Evolutionary conservation across 108 stramenopile species (phyloP).

Genomic region (Cyclotella distinguenda): DNA sequence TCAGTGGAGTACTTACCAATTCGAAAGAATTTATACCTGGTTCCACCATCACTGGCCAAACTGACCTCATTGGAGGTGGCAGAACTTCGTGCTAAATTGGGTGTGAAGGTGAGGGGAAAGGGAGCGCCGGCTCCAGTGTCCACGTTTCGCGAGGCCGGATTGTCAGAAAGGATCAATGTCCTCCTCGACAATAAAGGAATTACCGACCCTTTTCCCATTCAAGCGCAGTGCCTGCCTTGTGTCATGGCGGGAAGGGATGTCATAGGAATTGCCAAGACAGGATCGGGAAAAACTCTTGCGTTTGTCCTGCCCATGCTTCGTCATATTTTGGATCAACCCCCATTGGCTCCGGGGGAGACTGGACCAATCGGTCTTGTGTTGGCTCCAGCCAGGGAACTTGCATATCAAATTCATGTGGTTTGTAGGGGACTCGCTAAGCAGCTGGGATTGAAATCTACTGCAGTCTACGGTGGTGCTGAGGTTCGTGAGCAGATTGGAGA

Average conservation of each 20-base stretch:
- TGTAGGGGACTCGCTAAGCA: constrained; percentile 76
- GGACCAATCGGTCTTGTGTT: constrained; percentile 96
- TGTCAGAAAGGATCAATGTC: constrained; percentile 82
- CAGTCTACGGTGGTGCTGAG: constrained; percentile 97
- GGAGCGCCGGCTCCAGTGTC: constrained; percentile 93
- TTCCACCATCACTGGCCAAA: constrained; percentile 78
- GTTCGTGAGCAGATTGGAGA: constrained; percentile 97
- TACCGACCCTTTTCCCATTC: constrained; percentile 91
- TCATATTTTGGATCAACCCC: constrained; percentile 94
- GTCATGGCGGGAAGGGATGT: constrained; percentile 98
- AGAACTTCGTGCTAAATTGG: constrained; percentile 69
- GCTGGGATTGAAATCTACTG: constrained; percentile 84
- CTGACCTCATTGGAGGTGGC: constrained; percentile 71
- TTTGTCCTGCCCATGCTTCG: constrained; percentile 94
- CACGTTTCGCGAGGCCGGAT: constrained; percentile 89
- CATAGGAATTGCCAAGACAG: constrained; percentile 99
- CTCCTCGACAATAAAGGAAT: constrained; percentile 72
- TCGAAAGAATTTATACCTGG: constrained; percentile 93
- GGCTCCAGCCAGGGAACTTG: constrained; percentile 97
- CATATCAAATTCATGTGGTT: constrained; percentile 94
- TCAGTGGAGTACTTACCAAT: constrained; percentile 87
- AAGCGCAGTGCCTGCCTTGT: constrained; percentile 96
- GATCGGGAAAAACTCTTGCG: constrained; percentile 96
- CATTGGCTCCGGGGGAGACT: constrained; percentile 82
- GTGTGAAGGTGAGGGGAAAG: constrained; percentile 87